Base-by-base conservation (phyloP, 1,284 basidiomycete genomes). In the Mycosarcoma maydis region DNA sequence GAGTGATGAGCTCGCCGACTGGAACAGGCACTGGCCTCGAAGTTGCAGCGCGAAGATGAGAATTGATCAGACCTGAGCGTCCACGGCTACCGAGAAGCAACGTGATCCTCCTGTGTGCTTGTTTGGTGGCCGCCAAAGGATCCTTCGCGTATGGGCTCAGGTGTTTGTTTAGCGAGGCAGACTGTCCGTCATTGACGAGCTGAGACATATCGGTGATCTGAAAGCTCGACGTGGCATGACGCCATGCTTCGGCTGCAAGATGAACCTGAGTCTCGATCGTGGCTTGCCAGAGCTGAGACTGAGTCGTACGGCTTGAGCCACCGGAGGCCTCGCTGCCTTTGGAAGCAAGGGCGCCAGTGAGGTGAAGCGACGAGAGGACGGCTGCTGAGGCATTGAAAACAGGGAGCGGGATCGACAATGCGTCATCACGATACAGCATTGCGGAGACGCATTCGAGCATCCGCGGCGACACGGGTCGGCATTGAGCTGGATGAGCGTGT, bases 11-110 rank as follows among this genome's bases (percentile, higher is more conserved):
- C 43, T 78, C 74, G 6, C 90, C 91, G 13, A 92, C 77, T 0
- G 92, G 91, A 3, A 94, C 78, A 39, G 87, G 85, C 1, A 94
- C 89, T 8, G 90, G 87, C 16, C 91, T 87, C 37, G 85, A 83
- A 3, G 86, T 87, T 0, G 86, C 83, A 13, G 87, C 44, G 7
- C 57, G 50, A 2, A 76, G 55, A 20, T 65, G 67, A 14, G 45
- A 33, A 17, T 43, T 48, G 38, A 76, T 56, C 5, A 72, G 36
- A 7, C 69, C 69, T 1, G 55, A 33, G 6, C 56, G 51, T 3
- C 53, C 53, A 17, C 59, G 46, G 6, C 36, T 51, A n/a, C 69
- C 74, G 13, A 73, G 43, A 1, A 76, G 39, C n/a, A 67, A 33
- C 9, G 49, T 46, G 2, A 72, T 38, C 7, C 75, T 50, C 3